Base-by-base conservation (phyloP, 2,329 filamentous ascomycete genomes). In the Onygenales sp. region DNA sequence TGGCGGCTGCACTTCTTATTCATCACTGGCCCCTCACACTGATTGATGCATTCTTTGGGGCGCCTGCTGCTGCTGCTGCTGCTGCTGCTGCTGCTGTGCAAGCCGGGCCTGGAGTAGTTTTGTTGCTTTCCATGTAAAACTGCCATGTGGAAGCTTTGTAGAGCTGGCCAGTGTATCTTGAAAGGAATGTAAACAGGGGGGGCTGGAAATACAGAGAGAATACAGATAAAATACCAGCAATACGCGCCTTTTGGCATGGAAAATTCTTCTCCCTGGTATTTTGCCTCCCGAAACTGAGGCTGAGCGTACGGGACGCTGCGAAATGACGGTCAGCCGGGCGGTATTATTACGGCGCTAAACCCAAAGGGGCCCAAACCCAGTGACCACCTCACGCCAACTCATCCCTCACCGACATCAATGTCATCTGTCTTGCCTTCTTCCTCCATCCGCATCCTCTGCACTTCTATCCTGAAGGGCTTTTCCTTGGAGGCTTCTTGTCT, bases 371-470 rank as follows among this genome's bases (percentile, higher is more conserved):
- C 36, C 14, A 31, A 40, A n/a, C 34, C 46, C 36, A 39, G 21
- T 40, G 46, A 49, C 36, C 32, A 47, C 54, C 33, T 13, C 44
- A 42, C 44, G 36, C 45, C 47, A 43, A 48, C 51, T 42, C 36
- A 40, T 46, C 39, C 54, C 34, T 56, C 52, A 51, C 54, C 54
- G 51, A 52, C 53, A 46, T 51, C 53, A 40, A 40, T 49, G 42
- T 27, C 31, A 34, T 42, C 53, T 43, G 14, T 51, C 46, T 50
- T 39, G 32, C 13, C 34, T 43, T 52, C 53, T 10, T 48, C 42
- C 44, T 42, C 50, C 33, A 32, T 13, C 45, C 33, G 7, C 17
- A 10, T 2, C 45, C n/a, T 11, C 14, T 40, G 31, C 27, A 4
- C 36, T n/a, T n/a, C 36, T 27, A 13, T 21, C 46, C 34, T 6